phyloP scores from a whole-genome alignment of 129 eudicot genomes.

The Saussurea involucrata region DNA sequence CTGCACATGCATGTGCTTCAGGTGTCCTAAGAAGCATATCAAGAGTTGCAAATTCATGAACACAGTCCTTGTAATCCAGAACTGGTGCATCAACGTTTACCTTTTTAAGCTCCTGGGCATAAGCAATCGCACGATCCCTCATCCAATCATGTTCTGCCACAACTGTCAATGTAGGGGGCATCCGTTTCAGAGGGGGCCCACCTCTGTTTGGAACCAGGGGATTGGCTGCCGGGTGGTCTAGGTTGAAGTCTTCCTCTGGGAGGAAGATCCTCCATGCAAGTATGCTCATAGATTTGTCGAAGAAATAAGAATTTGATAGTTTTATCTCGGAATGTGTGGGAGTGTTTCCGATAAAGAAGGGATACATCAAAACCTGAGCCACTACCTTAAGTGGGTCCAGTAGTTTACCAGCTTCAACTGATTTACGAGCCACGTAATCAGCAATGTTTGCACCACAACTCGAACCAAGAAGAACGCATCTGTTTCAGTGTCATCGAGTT shows the following conservation, averaged over 20 bases:
- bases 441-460: conserved; percentile 95
- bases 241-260: conserved; percentile 69
- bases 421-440: conserved; percentile 79
- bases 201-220: conserved; percentile 59
- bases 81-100: conserved; percentile 94
- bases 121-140: conserved; percentile 96
- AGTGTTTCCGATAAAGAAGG: conserved; percentile 83
- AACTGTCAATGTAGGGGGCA: conserved; percentile 88
- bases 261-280: conserved; percentile 87
- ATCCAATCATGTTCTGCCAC: conserved; percentile 96
- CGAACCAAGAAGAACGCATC: conserved; percentile 89
- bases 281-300: conserved; percentile 79
- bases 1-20: conserved; percentile 88
- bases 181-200: conserved; percentile 73
- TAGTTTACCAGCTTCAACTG: conserved; percentile 71
- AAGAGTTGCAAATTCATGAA: conserved; percentile 96
- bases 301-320: conserved; percentile 87
- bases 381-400: conserved; percentile 82
- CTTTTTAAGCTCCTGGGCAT: conserved; percentile 78
- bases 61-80: conserved; percentile 91
- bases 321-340: conserved; percentile 91
- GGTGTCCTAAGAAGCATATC: conserved; percentile 93
- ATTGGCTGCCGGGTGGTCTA: conserved; percentile 97
- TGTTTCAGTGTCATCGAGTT: conserved; percentile 14
- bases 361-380: conserved; percentile 92